A percentile compares a stretch with the other conserved stretches of the same genome.
phyloP scores from a whole-genome alignment of 495 filamentous ascomycete genomes.

The Aspergillus kassunensis region DNA sequence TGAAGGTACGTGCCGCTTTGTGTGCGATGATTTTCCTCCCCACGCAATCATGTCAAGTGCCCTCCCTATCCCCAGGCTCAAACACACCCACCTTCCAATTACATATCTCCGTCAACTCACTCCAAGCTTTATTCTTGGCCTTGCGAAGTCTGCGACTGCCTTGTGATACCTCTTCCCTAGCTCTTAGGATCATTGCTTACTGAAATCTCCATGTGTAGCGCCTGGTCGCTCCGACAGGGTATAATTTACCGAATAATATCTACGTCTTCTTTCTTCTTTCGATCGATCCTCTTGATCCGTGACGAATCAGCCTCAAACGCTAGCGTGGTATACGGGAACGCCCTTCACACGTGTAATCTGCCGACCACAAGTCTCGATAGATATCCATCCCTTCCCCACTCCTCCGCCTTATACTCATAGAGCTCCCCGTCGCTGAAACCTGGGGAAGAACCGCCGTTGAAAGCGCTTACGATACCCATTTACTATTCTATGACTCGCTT shows the following conservation, averaged over 20 bases:
- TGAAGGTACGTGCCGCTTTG: slow-evolving; percentile 2
- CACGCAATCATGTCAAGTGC: slow-evolving; percentile 2
- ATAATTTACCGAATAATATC: slow-evolving; percentile 10
- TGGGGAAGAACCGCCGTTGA: slow-evolving; percentile 19
- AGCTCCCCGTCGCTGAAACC: slow-evolving; percentile 27
- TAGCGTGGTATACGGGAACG: slow-evolving; percentile 7
- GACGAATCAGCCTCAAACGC: slow-evolving; percentile 7
- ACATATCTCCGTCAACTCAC: too few relatives aligned
- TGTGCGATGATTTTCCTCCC: neutral
- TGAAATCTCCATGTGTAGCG: slow-evolving; percentile 22
- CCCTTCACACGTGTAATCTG: slow-evolving; percentile 10
- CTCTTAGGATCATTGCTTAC: slow-evolving; percentile 23
- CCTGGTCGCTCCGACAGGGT: slow-evolving; percentile 30
- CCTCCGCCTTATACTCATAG: slow-evolving; percentile 31
- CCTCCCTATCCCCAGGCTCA: neutral
- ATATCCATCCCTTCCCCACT: slow-evolving; percentile 9
- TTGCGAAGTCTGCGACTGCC: neutral
- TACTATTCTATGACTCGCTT: slow-evolving; percentile 39
- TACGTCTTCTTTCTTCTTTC: neutral
- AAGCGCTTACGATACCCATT: slow-evolving; percentile 19
- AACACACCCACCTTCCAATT: neutral
- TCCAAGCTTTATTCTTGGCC: neutral
- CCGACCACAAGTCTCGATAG: slow-evolving; percentile 7
- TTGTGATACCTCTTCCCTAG: slow-evolving; percentile 3
- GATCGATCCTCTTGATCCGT: slow-evolving; percentile 3